Evolutionary conservation across 2,329 filamentous ascomycete species (phyloP), one percentile per base, ranked within the genome.

Genomic region (Cryphonectria parasitica): DNA sequence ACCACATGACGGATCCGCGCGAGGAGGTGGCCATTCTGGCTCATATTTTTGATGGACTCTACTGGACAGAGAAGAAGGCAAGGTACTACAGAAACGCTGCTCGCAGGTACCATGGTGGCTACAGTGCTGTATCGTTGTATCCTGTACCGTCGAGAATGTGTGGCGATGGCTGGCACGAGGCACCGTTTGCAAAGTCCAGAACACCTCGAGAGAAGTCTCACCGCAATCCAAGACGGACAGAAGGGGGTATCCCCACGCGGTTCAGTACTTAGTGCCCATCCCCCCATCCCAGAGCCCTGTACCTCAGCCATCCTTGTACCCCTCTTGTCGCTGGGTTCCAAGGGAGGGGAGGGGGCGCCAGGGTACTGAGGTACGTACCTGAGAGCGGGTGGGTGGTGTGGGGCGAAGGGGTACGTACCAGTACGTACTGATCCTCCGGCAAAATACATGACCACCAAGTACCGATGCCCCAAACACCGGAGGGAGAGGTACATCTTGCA

Each of bases 371-470:
- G 72, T 66, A 69, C 60, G 58, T 71, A 66, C 67, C 63, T 58
- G 22, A 36, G 68, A 65, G 71, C 58, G 10, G 70, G 72, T 75
- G 74, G 70, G 64, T 74, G 41, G 34, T 58, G 43, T 43, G 41
- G 41, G 41, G 41, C 41, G 13, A 17, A 13, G 13, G 13, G 7
- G 45, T 49, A 49, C 45, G 66, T 65, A 70, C 66, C 61, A 65
- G 62, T 70, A 70, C 74, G 73, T 74, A 67, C 36, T 41, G 25
- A 43, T 34, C 39, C 36, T 60, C 65, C 66, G 66, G 66, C 58
- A 68, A 68, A 73, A 75, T 74, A 70, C 56, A 68, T 10, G 70
- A 70, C 73, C 58, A 45, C 17, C 56, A 71, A 58, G 68, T 66
- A 69, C 68, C 60, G 58, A 58, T 41, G n/a, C 54, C 62, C 64